Base-by-base conservation (phyloP, 345 rosid species). In the Kandelia obovata region DNA sequence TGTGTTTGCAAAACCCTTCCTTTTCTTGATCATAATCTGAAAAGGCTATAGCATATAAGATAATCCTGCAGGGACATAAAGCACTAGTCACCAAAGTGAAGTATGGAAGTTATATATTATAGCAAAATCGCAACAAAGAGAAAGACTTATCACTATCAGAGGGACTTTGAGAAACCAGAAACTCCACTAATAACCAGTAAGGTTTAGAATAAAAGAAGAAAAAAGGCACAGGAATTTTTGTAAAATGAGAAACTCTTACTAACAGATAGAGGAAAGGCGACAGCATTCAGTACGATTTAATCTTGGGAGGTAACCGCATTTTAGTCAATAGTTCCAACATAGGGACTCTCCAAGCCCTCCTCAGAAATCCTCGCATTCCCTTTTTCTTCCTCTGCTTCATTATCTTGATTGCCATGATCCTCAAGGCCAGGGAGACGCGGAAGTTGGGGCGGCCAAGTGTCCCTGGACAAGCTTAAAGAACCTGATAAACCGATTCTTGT, bases 1-100 rank as follows among this genome's bases (percentile, higher is more conserved):
- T 6, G 68, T 67, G 30, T 73, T 80, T 64, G 75, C 83, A 69
- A 25, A 30, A 69, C 58, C 83, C 84, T 17, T 21, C 26, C 55
- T 66, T 72, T 1, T 86, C 93, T 75, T 92, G 96, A 84, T 89
- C 94, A 77, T 76, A 81, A 83, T 89, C 94, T 21, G 80, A 81
- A 97, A 89, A 82, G n/a, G 92, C 89, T 74, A 93, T 91, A 5
- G 90, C 86, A 73, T 89, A 89, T 46, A 88, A 76, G 62, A 95
- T 80, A 57, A 92, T 87, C 81, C 97, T 95, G 75, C 74, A 79
- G 16, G 61, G 46, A 53, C 31, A 23, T 60, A 51, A 58, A 68
- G 31, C 26, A 27, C 32, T 63, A 21, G 61, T n/a, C 69, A 35
- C 39, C 55, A 80, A 39, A 65, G 43, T 60, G 35, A 67, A 30